Percentiles rank a stretch among this genome's conserved stretches.
phyloP scores from a whole-genome alignment of 768 basidiomycete genomes.

The Auricularia auricula-judae region DNA sequence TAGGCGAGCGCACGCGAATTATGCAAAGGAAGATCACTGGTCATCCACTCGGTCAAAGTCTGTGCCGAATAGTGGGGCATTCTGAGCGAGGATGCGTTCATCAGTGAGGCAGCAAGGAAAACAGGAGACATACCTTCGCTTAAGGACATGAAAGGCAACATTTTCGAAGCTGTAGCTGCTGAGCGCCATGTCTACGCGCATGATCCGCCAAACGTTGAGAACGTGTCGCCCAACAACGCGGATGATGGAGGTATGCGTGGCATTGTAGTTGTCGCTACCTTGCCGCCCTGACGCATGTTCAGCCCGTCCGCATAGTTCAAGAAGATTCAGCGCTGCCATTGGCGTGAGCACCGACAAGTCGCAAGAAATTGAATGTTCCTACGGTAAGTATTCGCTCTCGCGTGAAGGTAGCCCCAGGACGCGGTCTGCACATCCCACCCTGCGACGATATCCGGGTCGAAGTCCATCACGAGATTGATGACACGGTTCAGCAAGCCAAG shows the following conservation, averaged over 20 bases:
- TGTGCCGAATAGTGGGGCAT: conserved; percentile 60
- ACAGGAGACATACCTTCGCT: conserved; percentile 44
- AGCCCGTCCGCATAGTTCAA: conserved; percentile 68
- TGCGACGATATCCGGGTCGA: conserved; percentile 85
- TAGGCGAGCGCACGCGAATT: conserved; percentile 47
- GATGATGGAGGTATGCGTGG: conserved; percentile 69
- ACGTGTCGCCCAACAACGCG: conserved; percentile 82
- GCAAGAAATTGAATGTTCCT: conserved; percentile 3
- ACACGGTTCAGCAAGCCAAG: conserved; percentile 69
- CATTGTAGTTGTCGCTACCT: conserved; percentile 57
- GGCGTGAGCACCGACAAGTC: neutral
- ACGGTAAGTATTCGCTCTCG: conserved; percentile 57
- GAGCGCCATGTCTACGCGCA: conserved; percentile 73
- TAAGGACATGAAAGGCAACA: conserved; percentile 70
- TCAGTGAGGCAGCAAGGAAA: neutral
- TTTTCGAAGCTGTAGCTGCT: conserved; percentile 84
- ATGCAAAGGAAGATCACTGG: conserved; percentile 46
- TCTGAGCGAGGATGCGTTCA: conserved; percentile 27
- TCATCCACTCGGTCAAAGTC: conserved; percentile 60
- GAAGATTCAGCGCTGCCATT: conserved; percentile 52
- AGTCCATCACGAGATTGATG: conserved; percentile 57
- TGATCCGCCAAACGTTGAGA: conserved; percentile 85
- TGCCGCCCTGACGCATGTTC: conserved; percentile 29
- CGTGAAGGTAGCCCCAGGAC: conserved; percentile 84
- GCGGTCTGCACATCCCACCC: conserved; percentile 87